Evolutionary conservation across 371 early-diverging fungal species (phyloP), one percentile per base, ranked within the genome.

Genomic region (Dichotomocladium elegans): DNA sequence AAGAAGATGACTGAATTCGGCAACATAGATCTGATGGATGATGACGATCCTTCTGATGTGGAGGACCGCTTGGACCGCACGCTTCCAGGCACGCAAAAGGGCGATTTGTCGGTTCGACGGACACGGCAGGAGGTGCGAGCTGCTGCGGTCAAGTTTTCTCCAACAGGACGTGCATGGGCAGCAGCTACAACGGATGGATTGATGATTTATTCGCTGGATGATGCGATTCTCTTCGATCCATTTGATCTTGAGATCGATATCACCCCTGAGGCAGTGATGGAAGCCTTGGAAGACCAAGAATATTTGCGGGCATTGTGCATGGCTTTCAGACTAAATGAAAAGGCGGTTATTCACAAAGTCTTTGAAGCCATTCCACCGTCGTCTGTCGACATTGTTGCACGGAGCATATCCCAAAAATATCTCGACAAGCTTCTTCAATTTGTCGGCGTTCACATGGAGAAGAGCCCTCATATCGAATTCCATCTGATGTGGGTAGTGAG

Each of bases 141-240:
- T 4, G 89, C 81, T 50, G 81, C 83, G 25, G 92, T 98, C 5
- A 77, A 86, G 22, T 97, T 99, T 70, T 85, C 95, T 2, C 96
- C 97, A 11, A 94, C 94, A 0, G 95, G 94, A 9, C 81, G 93
- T 15, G 82, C 93, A 10, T 99, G 93, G 93, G 94, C 96, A 2
- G 95, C 95, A 0, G 96, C 96, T 1, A 86, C 96, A n/a, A 95
- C 96, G 4, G 94, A 97, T 57, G 99, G 99, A 4, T 70, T 99
- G 24, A 58, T 97, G 57, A 83, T 98, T 41, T 98, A 94, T 70
- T 90, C 95, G 9, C 66, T 98, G 29, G 97, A 98, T 63, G 94
- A 96, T 53, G 78, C 81, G 2, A 74, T 95, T 25, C 52, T 90
- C 41, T 99, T 99, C 61, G 99, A 99, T 74, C 99, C 99, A 15